A percentile compares a stretch with the other conserved stretches of the same genome.
These are phyloP conservation scores for Lachancea fermentati DNA, from an alignment of 805 yeast species.

Conservation along the genomic window DNA sequence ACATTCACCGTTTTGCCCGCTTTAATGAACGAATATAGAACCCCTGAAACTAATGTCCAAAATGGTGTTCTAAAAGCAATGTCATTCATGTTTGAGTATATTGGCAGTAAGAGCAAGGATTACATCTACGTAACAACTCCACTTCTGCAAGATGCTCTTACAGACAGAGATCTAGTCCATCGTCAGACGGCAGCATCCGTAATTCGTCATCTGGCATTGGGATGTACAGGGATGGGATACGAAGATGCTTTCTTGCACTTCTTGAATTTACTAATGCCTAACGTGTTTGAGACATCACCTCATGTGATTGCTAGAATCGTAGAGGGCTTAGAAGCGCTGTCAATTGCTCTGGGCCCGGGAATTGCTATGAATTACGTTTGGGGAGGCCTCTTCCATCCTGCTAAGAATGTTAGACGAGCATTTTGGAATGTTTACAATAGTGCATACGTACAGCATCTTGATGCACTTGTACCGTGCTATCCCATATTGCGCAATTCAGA, in stretches of 20 bases:
- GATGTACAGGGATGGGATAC: constrained; percentile 66
- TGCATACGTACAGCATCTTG: constrained; percentile 67
- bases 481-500: constrained; percentile 38
- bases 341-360: constrained; percentile 73
- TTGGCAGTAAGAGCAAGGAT: constrained; percentile 72
- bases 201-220: constrained; percentile 72
- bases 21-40: constrained; percentile 88
- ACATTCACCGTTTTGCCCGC: constrained; percentile 95
- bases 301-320: constrained; percentile 82
- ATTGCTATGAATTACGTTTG: constrained; percentile 66
- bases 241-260: constrained; percentile 83
- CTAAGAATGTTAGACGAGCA: constrained; percentile 73
- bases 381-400: constrained; percentile 92
- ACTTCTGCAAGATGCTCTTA: constrained; percentile 79
- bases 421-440: constrained; percentile 82
- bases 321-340: constrained; percentile 71
- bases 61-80: constrained; percentile 91
- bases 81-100: constrained; percentile 87
- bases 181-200: constrained; percentile 94
- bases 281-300: constrained; percentile 89
- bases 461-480: constrained; percentile 75
- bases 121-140: constrained; percentile 79
- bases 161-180: constrained; percentile 86
- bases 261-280: constrained; percentile 78
- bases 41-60: constrained; percentile 89